A percentile compares a stretch with the other conserved stretches of the same genome.
These are phyloP conservation scores for Xanthoparmelia taractica DNA, from an alignment of 495 filamentous ascomycete species.

Conservation along the genomic window DNA sequence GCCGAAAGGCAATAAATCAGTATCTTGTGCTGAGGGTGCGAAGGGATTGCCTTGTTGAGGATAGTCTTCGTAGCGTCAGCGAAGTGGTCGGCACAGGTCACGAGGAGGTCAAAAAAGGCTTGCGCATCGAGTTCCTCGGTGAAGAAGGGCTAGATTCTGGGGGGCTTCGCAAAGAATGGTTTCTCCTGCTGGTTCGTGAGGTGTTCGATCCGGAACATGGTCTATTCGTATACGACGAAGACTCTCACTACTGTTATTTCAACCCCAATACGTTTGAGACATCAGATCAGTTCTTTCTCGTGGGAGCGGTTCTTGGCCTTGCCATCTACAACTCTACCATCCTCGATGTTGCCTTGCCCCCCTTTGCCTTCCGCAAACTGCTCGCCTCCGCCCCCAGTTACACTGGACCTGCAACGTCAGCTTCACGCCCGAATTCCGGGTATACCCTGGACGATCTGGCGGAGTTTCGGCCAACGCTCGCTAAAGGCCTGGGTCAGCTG, in stretches of 20 bases:
- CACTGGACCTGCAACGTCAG: conserved; percentile 43
- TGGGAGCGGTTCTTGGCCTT: conserved; percentile 80
- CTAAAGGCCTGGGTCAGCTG: conserved; percentile 65
- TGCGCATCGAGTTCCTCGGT: conserved; percentile 78
- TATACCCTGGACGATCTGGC: conserved; percentile 79
- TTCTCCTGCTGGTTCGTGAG: conserved; percentile 81
- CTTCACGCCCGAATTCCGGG: conserved; percentile 53
- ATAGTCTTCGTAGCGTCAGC: conserved; percentile 79
- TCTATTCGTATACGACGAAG: conserved; percentile 90
- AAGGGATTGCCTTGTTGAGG: conserved; percentile 83
- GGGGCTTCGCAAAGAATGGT: conserved; percentile 93
- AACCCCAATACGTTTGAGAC: conserved; percentile 88
- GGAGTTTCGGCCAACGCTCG: conserved; percentile 72
- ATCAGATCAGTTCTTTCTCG: conserved; percentile 87
- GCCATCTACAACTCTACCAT: conserved; percentile 98
- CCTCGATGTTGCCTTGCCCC: conserved; percentile 80
- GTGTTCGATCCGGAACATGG: conserved; percentile 89
- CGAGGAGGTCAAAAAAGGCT: conserved; percentile 87
- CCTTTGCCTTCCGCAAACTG: conserved; percentile 88
- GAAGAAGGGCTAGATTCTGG: conserved; percentile 93
- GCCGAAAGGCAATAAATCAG: conserved; percentile 63
- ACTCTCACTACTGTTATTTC: conserved; percentile 91
- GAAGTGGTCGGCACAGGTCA: conserved; percentile 75
- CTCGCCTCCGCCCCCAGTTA: conserved; percentile 60
- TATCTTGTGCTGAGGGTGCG: conserved; percentile 74